Conservation (phyloP, 2,329 filamentous ascomycete species). For the Monilinia laxa region DNA sequence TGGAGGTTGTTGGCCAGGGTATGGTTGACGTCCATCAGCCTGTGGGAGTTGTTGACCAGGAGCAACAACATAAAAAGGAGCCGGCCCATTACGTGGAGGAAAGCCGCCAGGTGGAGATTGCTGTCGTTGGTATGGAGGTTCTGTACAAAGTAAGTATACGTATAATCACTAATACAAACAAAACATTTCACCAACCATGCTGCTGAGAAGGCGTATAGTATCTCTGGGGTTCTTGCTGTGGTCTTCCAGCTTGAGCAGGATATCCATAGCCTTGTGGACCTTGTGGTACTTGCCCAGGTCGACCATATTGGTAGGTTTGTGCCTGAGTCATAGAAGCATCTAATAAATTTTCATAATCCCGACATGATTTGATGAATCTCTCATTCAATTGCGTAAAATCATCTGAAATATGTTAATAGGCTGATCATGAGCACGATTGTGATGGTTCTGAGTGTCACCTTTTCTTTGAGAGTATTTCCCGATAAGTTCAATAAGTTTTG, state of each 20-base stretch:
- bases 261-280: conserved; percentile 41
- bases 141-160: conserved; percentile 26
- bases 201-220: conserved; percentile 64
- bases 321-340: conserved; percentile 96
- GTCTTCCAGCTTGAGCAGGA: conserved; percentile 40
- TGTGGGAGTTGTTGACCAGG: conserved; percentile 41
- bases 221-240: conserved; percentile 61
- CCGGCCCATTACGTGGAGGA: conserved; percentile 53
- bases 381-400: conserved; percentile 98
- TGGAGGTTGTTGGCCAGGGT: conserved; percentile 45
- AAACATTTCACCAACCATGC: conserved; percentile 34
- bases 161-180: neutral
- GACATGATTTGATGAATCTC: conserved; percentile 97
- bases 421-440: neutral
- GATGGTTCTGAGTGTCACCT: conserved; percentile 52
- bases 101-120: conserved; percentile 55
- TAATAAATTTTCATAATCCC: conserved; percentile 93
- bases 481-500: conserved; percentile 96
- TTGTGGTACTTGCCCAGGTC: conserved; percentile 36
- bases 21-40: conserved; percentile 45
- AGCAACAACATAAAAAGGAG: conserved; percentile 64
- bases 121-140: conserved; percentile 49
- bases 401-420: conserved; percentile 55
- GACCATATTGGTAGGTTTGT: conserved; percentile 73
- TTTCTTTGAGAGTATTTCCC: conserved; percentile 99